Evolutionary conservation across 2,329 filamentous ascomycete genomes (phyloP).

Genomic region (Taxawa tesnikishii): DNA sequence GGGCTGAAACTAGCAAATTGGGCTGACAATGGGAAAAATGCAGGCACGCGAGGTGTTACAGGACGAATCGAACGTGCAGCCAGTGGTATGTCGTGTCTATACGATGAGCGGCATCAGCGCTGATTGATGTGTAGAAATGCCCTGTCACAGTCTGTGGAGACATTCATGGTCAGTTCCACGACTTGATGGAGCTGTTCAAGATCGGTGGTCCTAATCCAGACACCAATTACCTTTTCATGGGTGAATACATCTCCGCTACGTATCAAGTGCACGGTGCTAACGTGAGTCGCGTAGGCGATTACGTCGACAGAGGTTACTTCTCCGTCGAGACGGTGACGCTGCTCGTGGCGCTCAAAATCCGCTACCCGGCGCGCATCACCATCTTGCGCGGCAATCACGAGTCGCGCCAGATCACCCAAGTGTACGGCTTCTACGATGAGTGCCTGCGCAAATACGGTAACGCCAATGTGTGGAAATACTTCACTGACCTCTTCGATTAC

Average conservation of each 20-base stretch:
- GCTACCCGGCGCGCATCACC: conserved; percentile 63
- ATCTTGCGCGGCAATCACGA: conserved; percentile 66
- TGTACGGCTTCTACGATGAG: conserved; percentile 70
- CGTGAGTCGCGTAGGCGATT: conserved; percentile 57
- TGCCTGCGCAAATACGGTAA: conserved; percentile 68
- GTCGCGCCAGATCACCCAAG: conserved; percentile 65
- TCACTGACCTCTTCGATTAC: conserved; percentile 68
- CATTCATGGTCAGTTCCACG: conserved; percentile 98
- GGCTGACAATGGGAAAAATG: conserved; percentile 3
- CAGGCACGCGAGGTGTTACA: conserved; percentile 92
- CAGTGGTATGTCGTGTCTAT: conserved; percentile 59
- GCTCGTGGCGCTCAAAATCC: conserved; percentile 91
- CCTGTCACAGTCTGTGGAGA: conserved; percentile 97
- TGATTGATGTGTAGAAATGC: conserved; percentile 55
- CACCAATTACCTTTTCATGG: conserved; percentile 99
- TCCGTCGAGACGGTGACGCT: conserved; percentile 96
- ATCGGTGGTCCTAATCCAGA: conserved; percentile 96
- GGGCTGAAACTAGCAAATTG: too few relatives aligned
- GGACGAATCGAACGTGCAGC: conserved; percentile 97
- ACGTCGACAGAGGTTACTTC: conserved; percentile 97
- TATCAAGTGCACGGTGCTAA: conserved; percentile 7
- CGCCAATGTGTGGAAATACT: conserved; percentile 67
- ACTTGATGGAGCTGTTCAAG: conserved; percentile 98
- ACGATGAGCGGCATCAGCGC: too few relatives aligned
- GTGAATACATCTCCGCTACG: conserved; percentile 37